Evolutionary conservation across 2,329 filamentous ascomycete species (phyloP), one percentile per base, ranked within the genome.

Genomic region (Scytalidium lignicola): DNA sequence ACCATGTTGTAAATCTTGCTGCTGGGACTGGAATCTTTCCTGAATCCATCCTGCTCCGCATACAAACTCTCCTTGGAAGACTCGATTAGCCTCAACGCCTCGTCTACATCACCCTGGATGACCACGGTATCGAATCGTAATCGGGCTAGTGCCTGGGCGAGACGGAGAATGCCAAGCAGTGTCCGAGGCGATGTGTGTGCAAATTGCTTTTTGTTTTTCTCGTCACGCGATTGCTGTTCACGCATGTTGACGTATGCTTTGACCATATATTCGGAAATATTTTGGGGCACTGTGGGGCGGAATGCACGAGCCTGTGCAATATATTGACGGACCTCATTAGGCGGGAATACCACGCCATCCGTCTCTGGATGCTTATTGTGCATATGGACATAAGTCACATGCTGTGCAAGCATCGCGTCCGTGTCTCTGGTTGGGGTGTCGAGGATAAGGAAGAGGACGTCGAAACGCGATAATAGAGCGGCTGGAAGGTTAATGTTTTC

Each of bases 401-500:
- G 93, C 69, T 88, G 89, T 54, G 93, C 93, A 19, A 99, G 82
- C 69, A 96, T 89, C 64, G 95, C 90, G 63, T 99, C 93, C 0
- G 82, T 79, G 58, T 99, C 93, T 55, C 90, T 86, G 17, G 84
- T 85, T 2, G 93, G 92, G 32, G 90, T 96, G 73, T 99, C 93
- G 51, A 99, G 86, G 61, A 99, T 91, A 43, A 99, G 78, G 78
- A 97, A 99, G 58, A 99, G 81, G 58, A 99, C 80, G 67, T 99
- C 93, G 70, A 99, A 99, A 80, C 93, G 89, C 51, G 92, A 96
- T 48, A 99, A 81, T 18, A 99, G 82, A 18, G 93, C 93, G 17
- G 93, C 93, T n/a, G 93, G 93, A 39, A 99, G 83, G 70, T 99
- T 99, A 72, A 99, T 99, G 70, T 99, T 99, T 69, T 99, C 93